These are phyloP conservation scores for Cydonia oblonga DNA, from an alignment of 331 rosid species.

Conservation along the genomic window DNA sequence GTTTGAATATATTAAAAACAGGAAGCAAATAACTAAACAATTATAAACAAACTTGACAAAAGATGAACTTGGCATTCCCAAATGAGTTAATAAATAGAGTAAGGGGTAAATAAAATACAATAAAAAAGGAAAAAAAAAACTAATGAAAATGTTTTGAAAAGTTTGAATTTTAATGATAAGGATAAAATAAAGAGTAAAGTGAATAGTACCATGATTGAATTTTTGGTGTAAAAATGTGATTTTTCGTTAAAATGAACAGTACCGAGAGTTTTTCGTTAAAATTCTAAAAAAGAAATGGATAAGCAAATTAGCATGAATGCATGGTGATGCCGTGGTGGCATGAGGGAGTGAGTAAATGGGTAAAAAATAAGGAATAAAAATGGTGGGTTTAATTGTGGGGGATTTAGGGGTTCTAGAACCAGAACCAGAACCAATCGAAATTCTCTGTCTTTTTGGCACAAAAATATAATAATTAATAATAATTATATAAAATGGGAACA, in stretches of 20 bases:
- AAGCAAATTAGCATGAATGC: background rate
- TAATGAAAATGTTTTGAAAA: too few species aligned
- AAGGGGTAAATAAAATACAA: background rate
- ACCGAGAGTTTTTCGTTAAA: too few species aligned
- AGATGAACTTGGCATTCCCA: background rate
- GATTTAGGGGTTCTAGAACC: constrained; percentile 32
- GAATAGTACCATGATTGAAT: too few species aligned
- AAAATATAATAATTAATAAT: background rate
- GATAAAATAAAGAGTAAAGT: too few species aligned
- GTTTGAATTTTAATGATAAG: too few species aligned
- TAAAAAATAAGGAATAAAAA: background rate
- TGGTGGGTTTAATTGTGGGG: constrained; percentile 10
- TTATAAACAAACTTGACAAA: background rate
- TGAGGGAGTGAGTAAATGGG: constrained; percentile 4
- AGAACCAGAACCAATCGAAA: constrained; percentile 33
- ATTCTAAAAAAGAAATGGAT: background rate
- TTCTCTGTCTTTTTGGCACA: constrained; percentile 14
- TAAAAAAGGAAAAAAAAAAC: too few species aligned
- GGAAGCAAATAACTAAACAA: background rate
- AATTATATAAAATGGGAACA: constrained; percentile 1
- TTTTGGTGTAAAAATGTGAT: too few species aligned
- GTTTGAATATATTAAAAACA: background rate
- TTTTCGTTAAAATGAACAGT: too few species aligned
- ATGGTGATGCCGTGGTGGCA: constrained; percentile 3
- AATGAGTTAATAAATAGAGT: background rate